Evolutionary conservation across 208 protist genomes (phyloP), one percentile per base, ranked within the genome.

Genomic region (Crithidia brevicula): DNA sequence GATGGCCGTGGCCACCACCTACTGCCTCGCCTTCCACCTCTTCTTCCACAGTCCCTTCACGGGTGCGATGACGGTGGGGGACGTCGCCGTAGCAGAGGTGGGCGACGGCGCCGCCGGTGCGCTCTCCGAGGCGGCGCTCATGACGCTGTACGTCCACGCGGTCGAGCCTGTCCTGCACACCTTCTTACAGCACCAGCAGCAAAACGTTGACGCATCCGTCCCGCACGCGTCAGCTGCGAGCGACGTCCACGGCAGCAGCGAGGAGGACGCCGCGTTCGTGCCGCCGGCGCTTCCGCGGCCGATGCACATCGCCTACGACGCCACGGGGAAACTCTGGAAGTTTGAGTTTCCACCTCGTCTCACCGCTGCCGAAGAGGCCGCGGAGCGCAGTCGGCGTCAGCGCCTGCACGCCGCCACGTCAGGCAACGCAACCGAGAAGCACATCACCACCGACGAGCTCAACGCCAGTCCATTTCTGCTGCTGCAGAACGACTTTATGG

Each of bases 401-500:
- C 43, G 30, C 18, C 33, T 45, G 30, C 11, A 9, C 40, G 33
- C 30, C 20, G 10, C 16, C 22, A 8, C 15, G 18, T 52, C 42
- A 43, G 25, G 25, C 30, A n/a, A n/a, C 33, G 20, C 23, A 22
- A 13, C 47, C 31, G 64, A 18, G 51, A 49, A 6, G 30, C 46
- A 45, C 58, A 23, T 56, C 27, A 43, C 38, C 22, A 25, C 53
- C 16, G 62, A 81, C 46, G 67, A 77, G 16, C 65, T 72, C 45
- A 77, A 77, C 63, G 72, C 28, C 5, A 85, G 81, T 54, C 79
- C 82, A 3, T 81, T 81, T 51, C 51, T 76, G 34, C 60, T 82
- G 20, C 81, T 87, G 13, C 88, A 85, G 66, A 79, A 74, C 15
- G 82, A 90, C n/a, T 88, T 83, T 56, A 72, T 93, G 33, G 91